Conservation (phyloP, 2,329 filamentous ascomycete species). For the Keithomyces neogunnii region DNA sequence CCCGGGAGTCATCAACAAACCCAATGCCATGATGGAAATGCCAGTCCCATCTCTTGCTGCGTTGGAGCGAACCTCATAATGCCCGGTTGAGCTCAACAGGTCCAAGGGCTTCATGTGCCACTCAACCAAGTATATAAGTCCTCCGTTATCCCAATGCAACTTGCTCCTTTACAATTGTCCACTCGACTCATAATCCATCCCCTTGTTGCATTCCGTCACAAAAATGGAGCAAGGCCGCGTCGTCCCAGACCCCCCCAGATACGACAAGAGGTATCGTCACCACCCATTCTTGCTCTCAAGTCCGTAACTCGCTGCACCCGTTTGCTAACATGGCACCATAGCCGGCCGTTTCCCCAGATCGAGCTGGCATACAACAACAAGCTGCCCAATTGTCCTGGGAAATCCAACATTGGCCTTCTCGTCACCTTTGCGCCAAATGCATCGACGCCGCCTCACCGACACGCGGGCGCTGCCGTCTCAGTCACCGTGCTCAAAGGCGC, state of each 20-base stretch:
- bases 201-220: neutral
- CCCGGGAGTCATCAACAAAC: no score
- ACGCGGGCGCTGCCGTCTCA: constrained; percentile 13
- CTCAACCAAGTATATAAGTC: no score
- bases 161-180: no score
- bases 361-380: constrained; percentile 12
- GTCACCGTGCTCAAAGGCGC: constrained; percentile 12
- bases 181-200: no score
- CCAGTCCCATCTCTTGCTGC: no score
- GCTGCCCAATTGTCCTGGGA: constrained; percentile 13
- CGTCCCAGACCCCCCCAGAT: neutral
- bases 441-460: constrained; percentile 13
- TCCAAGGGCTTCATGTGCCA: no score
- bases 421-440: constrained; percentile 13
- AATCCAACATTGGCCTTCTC: constrained; percentile 13
- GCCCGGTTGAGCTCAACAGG: no score
- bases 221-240: constrained; percentile 8
- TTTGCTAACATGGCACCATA: neutral
- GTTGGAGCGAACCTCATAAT: no score
- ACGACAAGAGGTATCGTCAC: neutral
- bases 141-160: no score
- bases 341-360: constrained; percentile 6
- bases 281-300: neutral
- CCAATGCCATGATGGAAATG: no score
- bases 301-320: neutral